phyloP scores from a whole-genome alignment of 768 basidiomycete genomes.

The Epithele typhae region DNA sequence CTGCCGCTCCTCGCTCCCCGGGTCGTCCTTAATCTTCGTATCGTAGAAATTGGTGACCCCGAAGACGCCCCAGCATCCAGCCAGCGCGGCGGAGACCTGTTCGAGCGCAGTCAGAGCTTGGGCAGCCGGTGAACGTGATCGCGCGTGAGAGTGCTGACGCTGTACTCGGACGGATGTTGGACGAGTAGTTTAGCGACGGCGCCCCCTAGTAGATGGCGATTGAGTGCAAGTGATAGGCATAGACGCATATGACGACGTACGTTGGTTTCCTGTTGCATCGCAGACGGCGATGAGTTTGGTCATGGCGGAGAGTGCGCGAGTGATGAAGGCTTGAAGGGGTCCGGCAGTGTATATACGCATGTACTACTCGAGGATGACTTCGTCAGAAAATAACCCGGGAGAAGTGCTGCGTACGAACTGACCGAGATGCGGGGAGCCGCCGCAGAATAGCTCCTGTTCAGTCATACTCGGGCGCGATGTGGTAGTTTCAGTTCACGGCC shows the following conservation, averaged over 20 bases:
- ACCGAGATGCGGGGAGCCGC: no score
- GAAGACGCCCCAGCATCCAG: conserved; percentile 17
- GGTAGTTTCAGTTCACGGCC: no score
- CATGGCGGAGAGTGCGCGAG: conserved; percentile 3
- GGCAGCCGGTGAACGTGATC: conserved; percentile 10
- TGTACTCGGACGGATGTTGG: conserved; percentile 10
- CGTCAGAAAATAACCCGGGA: no score
- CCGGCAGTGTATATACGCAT: not conserved
- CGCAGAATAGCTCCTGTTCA: no score
- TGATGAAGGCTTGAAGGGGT: not conserved
- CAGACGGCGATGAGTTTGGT: conserved; percentile 14
- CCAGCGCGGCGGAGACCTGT: conserved; percentile 6
- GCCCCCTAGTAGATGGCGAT: conserved; percentile 7
- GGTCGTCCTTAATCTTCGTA: conserved; percentile 19
- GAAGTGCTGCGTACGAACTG: no score
- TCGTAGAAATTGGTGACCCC: conserved; percentile 19
- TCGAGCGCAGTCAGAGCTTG: conserved; percentile 9
- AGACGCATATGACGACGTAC: not conserved
- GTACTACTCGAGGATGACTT: no score
- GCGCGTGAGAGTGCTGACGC: conserved; percentile 15
- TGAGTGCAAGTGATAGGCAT: no score
- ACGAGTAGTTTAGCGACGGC: conserved; percentile 16
- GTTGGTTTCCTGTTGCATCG: conserved; percentile 18
- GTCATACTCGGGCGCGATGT: no score
- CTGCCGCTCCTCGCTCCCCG: conserved; percentile 16